Conservation (phyloP, 768 basidiomycete species). For the Auricularia heimuer region DNA sequence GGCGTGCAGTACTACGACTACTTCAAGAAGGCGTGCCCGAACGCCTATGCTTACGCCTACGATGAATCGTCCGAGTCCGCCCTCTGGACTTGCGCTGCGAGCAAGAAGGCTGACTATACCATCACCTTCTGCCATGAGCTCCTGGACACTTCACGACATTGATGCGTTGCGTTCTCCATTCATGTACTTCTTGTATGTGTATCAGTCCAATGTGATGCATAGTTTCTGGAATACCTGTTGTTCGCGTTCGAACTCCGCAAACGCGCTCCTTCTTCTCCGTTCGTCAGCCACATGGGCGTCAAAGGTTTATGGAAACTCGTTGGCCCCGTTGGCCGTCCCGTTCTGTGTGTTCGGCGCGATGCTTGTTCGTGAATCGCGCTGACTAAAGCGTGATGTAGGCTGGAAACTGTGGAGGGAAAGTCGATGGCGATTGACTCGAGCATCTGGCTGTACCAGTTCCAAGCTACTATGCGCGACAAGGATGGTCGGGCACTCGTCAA, state of each 20-base stretch:
- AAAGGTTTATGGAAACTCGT: constrained; percentile 92
- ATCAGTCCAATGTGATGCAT: too few species aligned
- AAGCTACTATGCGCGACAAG: constrained; percentile 98
- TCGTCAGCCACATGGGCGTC: constrained; percentile 67
- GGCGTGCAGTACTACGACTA: constrained; percentile 21
- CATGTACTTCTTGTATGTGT: too few species aligned
- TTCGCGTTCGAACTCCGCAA: too few species aligned
- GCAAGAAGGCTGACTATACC: constrained; percentile 31
- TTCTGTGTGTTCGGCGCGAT: constrained; percentile 51
- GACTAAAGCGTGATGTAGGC: constrained; percentile 32
- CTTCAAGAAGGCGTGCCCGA: constrained; percentile 30
- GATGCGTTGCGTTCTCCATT: too few species aligned
- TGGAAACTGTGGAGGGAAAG: constrained; percentile 94
- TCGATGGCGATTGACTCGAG: constrained; percentile 95
- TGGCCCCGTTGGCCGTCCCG: constrained; percentile 86
- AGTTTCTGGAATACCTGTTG: too few species aligned
- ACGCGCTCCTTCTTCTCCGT: neutral
- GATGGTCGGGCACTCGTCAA: constrained; percentile 85
- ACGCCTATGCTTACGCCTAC: constrained; percentile 42
- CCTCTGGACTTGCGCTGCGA: constrained; percentile 33
- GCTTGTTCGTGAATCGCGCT: neutral
- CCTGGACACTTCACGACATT: too few species aligned
- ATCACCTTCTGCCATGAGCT: constrained; percentile 32
- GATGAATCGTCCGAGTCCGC: constrained; percentile 39
- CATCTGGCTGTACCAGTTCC: constrained; percentile 99